These are phyloP conservation scores for Termitomyces sp. DNA, from an alignment of 768 basidiomycete genomes.

Conservation along the genomic window DNA sequence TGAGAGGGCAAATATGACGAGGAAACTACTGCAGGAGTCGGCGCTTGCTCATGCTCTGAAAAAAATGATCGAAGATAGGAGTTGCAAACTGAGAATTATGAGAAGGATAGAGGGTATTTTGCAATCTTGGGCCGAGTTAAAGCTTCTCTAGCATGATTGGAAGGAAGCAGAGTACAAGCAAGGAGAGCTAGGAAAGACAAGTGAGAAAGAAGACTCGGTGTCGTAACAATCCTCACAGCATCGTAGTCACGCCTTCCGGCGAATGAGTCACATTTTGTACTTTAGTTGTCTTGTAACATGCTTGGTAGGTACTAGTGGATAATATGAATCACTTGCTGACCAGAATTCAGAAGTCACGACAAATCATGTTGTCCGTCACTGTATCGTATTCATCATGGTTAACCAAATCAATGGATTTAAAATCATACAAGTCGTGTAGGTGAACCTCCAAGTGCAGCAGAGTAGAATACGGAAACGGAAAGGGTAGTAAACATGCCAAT, in stretches of 20 bases:
- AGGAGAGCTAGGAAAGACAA: too few species aligned
- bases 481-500: not conserved
- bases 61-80: conserved; percentile 7
- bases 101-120: not conserved
- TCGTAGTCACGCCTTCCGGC: not conserved
- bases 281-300: too few species aligned
- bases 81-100: not conserved
- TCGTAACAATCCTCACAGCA: not conserved
- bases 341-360: not conserved
- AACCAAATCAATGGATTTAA: not conserved
- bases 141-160: not conserved
- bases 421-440: not conserved
- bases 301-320: not conserved
- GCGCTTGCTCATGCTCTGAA: conserved; percentile 10
- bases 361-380: too few species aligned
- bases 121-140: not conserved
- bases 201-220: not conserved
- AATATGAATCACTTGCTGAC: too few species aligned
- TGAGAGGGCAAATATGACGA: conserved; percentile 13
- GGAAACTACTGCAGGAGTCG: conserved; percentile 11
- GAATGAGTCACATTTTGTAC: not conserved
- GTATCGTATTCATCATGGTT: not conserved
- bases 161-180: not conserved
- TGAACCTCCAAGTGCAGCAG: not conserved
- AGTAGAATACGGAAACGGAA: not conserved